phyloP scores from a whole-genome alignment of 768 basidiomycete genomes.

The Cytidiella melzeri region DNA sequence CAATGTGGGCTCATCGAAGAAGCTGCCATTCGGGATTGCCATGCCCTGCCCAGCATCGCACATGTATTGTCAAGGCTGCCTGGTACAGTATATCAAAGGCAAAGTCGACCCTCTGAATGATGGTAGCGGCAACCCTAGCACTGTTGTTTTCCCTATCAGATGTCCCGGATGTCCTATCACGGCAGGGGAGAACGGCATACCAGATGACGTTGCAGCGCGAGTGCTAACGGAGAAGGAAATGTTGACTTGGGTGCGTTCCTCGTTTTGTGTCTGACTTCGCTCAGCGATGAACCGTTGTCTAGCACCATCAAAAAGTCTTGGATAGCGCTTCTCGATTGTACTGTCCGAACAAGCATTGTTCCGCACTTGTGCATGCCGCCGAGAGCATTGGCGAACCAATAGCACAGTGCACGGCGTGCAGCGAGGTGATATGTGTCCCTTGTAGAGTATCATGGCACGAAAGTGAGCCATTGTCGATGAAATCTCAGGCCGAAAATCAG shows the following conservation, averaged over 20 bases:
- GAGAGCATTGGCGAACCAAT: slow-evolving; percentile 29
- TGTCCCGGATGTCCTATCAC: slow-evolving; percentile 32
- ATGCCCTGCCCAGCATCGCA: slow-evolving; percentile 32
- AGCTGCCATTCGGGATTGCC: slow-evolving; percentile 28
- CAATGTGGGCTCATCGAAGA: slow-evolving; percentile 30
- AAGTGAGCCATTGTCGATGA: slow-evolving; percentile 24
- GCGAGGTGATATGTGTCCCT: slow-evolving; percentile 28
- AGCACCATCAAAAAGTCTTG: slow-evolving; percentile 33
- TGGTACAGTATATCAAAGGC: slow-evolving; percentile 28
- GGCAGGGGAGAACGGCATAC: slow-evolving; percentile 30
- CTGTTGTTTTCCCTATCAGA: slow-evolving; percentile 31
- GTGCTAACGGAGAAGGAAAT: slow-evolving; percentile 29
- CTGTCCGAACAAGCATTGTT: slow-evolving; percentile 35
- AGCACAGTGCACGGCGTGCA: slow-evolving; percentile 30
- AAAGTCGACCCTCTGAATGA: slow-evolving; percentile 31
- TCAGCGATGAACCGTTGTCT: not conserved
- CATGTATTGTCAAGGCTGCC: slow-evolving; percentile 31
- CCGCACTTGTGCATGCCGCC: slow-evolving; percentile 28
- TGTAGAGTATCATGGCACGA: slow-evolving; percentile 32
- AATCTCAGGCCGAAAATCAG: too few species aligned
- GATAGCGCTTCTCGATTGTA: slow-evolving; percentile 30
- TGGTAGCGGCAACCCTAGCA: slow-evolving; percentile 21
- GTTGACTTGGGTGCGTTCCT: slow-evolving; percentile 28
- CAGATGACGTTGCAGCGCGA: slow-evolving; percentile 28
- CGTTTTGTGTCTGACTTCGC: not conserved